Base-by-base conservation (phyloP, 2,329 filamentous ascomycete genomes). In the Botrytis cinerea region DNA sequence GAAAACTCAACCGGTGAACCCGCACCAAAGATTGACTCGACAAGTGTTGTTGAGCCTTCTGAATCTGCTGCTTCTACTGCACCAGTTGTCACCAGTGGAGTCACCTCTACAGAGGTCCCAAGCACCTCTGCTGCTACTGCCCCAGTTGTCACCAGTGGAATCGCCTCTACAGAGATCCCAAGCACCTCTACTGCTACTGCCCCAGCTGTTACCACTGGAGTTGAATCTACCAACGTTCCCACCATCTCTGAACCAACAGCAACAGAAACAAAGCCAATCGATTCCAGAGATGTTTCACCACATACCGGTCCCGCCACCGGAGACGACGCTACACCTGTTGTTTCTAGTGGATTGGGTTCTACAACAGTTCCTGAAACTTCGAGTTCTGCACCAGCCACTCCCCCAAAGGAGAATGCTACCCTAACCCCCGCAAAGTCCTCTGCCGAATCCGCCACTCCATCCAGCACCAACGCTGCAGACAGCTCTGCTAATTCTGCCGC, bases 11-110 rank as follows among this genome's bases (percentile, higher is more conserved):
- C 75, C 40, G 79, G 78, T 14, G 78, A 80, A 54, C 70, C 80
- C 48, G 79, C 80, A 74, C 78, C 80, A 25, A 69, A 64, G 22
- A 63, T 71, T 32, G 35, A 14, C 10, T 87, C 87, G 62, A 78
- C 80, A 88, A 68, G 70, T 64, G 76, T 74, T n/a, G 45, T 63
- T n/a, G 73, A 77, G 63, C 71, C 70, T 51, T 25, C 61, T 10
- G 75, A 80, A 25, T 78, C 78, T 25, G 40, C 32, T 38, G 40
- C 38, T 43, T 54, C 54, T 70, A 45, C 40, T 61, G 67, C 43
- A 18, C 69, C 66, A 61, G 68, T 62, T 25, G 68, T 61, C 28
- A 70, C 66, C n/a, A 57, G 66, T 43, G 66, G 66, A 57, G 54
- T 70, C n/a, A 22, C 68, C n/a, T 61, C 68, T 45, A 54, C n/a